Evolutionary conservation across 805 yeast genomes (phyloP).

Genomic region (Saturnispora ahearnii): DNA sequence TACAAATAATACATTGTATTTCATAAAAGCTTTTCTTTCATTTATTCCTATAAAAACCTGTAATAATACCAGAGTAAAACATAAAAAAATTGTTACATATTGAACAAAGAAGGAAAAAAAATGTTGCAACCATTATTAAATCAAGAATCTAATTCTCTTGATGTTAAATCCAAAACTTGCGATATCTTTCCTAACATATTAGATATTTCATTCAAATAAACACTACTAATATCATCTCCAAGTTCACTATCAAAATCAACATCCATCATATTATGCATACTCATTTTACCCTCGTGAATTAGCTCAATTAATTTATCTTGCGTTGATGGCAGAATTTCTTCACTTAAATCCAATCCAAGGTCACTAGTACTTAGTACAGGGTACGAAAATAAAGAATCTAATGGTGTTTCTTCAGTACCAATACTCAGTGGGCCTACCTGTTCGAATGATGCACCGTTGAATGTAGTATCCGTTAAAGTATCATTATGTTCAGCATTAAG

Average conservation of each 20-base stretch:
- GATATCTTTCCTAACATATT: conserved; percentile 2
- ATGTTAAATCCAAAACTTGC: not conserved
- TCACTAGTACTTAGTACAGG: not conserved
- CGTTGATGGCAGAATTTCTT: not conserved
- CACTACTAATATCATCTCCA: not conserved
- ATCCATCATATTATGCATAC: not conserved
- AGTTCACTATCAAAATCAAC: conserved; percentile 1
- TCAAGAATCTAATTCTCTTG: not conserved
- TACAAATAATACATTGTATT: not conserved
- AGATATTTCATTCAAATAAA: not conserved
- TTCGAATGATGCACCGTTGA: conserved; percentile 4
- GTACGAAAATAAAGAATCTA: conserved; percentile 4
- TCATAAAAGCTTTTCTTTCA: not conserved
- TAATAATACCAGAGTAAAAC: not conserved
- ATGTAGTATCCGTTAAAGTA: conserved; percentile 6
- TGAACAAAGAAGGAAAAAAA: not conserved
- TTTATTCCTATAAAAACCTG: not conserved
- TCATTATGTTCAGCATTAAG: conserved; percentile 1
- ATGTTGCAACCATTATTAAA: not conserved
- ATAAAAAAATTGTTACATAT: not conserved
- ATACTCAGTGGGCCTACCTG: not conserved
- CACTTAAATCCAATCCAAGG: conserved; percentile 1
- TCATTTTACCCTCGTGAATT: conserved; percentile 1
- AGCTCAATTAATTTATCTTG: conserved; percentile 3
- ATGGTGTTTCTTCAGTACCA: not conserved